Evolutionary conservation across 164 flowering plant genomes (phyloP).

Genomic region (Paratinospora sagittata): DNA sequence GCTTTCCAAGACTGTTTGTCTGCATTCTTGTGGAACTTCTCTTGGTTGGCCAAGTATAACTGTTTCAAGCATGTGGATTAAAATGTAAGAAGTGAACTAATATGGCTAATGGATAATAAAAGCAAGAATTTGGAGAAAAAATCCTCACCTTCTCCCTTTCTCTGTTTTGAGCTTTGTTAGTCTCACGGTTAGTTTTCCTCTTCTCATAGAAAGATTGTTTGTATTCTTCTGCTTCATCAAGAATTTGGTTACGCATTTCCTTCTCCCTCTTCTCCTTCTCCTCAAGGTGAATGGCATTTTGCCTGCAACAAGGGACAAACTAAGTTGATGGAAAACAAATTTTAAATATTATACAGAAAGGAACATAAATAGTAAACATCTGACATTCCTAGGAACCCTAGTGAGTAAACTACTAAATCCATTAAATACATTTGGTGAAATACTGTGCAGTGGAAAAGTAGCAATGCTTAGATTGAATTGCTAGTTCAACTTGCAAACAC

Average conservation of each 20-base stretch:
- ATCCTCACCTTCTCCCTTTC: constrained; percentile 79
- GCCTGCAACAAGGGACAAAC: constrained; percentile 36
- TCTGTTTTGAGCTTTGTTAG: constrained; percentile 62
- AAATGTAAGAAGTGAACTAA: not conserved
- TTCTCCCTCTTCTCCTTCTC: constrained; percentile 91
- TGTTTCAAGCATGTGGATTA: constrained; percentile 23
- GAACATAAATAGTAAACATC: not conserved
- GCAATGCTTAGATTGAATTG: no score
- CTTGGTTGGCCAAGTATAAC: constrained; percentile 69
- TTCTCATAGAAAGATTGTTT: constrained; percentile 76
- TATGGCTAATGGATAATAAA: not conserved
- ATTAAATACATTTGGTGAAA: not conserved
- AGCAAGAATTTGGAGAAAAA: not conserved
- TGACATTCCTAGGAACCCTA: not conserved
- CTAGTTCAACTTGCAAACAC: no score
- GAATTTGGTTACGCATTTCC: constrained; percentile 73
- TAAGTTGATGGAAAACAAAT: not conserved
- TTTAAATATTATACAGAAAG: not conserved
- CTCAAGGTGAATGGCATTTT: constrained; percentile 76
- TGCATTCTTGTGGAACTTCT: constrained; percentile 85
- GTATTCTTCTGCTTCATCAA: constrained; percentile 84
- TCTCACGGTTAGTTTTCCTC: constrained; percentile 62
- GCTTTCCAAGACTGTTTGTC: constrained; percentile 96
- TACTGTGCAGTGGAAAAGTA: not conserved
- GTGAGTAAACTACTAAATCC: not conserved